These are phyloP conservation scores for Cynanchum wilfordii DNA, from an alignment of 257 asterid genomes.

Conservation along the genomic window DNA sequence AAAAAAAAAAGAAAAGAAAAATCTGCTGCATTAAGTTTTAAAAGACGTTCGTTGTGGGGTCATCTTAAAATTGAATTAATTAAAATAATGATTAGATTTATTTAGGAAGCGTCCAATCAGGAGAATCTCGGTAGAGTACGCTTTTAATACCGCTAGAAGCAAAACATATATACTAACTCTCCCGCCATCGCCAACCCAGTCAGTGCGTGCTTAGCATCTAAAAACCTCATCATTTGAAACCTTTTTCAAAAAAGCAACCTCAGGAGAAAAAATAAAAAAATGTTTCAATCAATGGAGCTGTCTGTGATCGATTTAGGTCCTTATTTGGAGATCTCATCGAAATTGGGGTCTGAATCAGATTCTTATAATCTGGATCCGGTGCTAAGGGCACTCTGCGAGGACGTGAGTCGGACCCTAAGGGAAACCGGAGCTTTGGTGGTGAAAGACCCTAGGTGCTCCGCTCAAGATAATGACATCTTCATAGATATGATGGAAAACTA, in stretches of 20 bases:
- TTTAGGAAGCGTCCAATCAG: neutral
- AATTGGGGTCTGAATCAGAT: slow-evolving; percentile 15
- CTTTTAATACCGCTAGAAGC: neutral
- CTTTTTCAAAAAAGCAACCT: too few species aligned
- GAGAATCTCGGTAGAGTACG: neutral
- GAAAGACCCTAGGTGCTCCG: slow-evolving; percentile 89
- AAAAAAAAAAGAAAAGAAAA: too few species aligned
- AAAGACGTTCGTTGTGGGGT: too few species aligned
- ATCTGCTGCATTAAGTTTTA: too few species aligned
- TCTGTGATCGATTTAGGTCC: slow-evolving; percentile 74
- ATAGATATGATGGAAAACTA: slow-evolving; percentile 92
- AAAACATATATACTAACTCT: neutral
- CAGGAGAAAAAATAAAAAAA: neutral
- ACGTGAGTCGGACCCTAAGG: slow-evolving; percentile 82
- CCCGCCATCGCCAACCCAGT: slow-evolving; percentile 6
- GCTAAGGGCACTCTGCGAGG: slow-evolving; percentile 50
- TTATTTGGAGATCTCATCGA: slow-evolving; percentile 36
- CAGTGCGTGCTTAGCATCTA: too few species aligned
- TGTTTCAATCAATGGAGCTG: slow-evolving; percentile 16
- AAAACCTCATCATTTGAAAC: neutral
- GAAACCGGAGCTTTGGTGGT: slow-evolving; percentile 92
- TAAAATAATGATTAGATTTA: too few species aligned
- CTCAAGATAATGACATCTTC: slow-evolving; percentile 70
- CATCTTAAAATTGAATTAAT: too few species aligned
- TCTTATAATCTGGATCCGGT: slow-evolving; percentile 32